Conservation (phyloP, 2,329 filamentous ascomycete genomes). For the Apiospora pterosperma region DNA sequence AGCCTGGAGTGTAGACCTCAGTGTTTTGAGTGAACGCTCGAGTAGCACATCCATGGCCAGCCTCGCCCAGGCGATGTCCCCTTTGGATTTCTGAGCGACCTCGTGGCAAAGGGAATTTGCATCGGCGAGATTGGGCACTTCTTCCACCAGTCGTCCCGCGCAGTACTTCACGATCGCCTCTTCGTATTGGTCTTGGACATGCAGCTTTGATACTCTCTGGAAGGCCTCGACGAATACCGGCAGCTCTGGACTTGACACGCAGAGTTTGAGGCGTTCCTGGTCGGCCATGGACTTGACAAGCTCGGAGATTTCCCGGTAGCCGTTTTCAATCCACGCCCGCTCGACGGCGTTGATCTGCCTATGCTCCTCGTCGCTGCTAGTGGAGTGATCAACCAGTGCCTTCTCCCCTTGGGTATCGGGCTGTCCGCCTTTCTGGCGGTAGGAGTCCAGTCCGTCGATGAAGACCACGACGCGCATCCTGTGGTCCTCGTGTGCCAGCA, state of each 20-base stretch:
- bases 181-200: not conserved
- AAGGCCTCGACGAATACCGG: not conserved
- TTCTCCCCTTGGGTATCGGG: constrained; percentile 26
- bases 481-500: constrained; percentile 25
- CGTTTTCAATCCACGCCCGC: constrained; percentile 26
- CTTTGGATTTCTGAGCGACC: constrained; percentile 4
- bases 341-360: constrained; percentile 19
- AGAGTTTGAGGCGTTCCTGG: not conserved
- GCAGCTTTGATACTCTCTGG: not conserved
- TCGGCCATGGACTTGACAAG: constrained; percentile 10
- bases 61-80: constrained; percentile 9
- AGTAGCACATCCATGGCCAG: constrained; percentile 7
- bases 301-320: constrained; percentile 21
- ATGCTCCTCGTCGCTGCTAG: constrained; percentile 23
- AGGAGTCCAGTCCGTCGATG: constrained; percentile 27
- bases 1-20: constrained; percentile 23
- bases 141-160: not conserved
- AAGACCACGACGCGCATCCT: constrained; percentile 22
- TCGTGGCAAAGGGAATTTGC: constrained; percentile 5
- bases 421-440: constrained; percentile 19
- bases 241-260: constrained; percentile 5
- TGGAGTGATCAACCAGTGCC: constrained; percentile 7
- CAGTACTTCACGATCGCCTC: constrained; percentile 6
- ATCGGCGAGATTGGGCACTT: not conserved
- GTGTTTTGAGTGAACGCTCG: constrained; percentile 20